These are phyloP conservation scores for Mycena alexandri DNA, from an alignment of 768 basidiomycete species.

Conservation along the genomic window DNA sequence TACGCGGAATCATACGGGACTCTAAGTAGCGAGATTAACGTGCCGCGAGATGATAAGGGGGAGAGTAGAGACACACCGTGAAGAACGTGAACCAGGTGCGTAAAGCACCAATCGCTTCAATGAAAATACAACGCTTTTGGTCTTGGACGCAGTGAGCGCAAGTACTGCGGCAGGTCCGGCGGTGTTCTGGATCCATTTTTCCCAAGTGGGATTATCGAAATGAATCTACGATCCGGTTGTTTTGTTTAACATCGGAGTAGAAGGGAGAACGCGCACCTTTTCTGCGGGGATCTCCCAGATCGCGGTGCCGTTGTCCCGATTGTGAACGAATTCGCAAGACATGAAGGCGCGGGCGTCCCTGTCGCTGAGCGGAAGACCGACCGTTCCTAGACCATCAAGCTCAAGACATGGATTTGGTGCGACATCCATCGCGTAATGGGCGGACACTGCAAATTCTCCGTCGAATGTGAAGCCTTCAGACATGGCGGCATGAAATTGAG, in stretches of 20 bases:
- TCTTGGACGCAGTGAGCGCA: background rate
- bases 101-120: slow-evolving; percentile 24
- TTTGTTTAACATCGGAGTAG: background rate
- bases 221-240: slow-evolving; percentile 10
- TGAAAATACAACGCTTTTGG: background rate
- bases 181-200: slow-evolving; percentile 12
- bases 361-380: too few relatives aligned
- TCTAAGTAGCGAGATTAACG: background rate
- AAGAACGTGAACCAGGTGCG: slow-evolving; percentile 6
- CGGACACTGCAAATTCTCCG: too few relatives aligned
- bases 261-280: background rate
- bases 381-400: too few relatives aligned
- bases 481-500: too few relatives aligned
- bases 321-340: too few relatives aligned
- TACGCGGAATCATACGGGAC: slow-evolving; percentile 2
- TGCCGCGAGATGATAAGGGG: background rate
- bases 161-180: background rate
- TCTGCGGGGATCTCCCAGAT: slow-evolving; percentile 16
- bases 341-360: too few relatives aligned
- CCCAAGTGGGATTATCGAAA: slow-evolving; percentile 21
- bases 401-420: too few relatives aligned
- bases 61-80: background rate
- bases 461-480: too few relatives aligned
- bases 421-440: too few relatives aligned
- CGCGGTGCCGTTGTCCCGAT: too few relatives aligned